Evolutionary conservation across 345 rosid genomes (phyloP).

Genomic region (Rhizophora apiculata): DNA sequence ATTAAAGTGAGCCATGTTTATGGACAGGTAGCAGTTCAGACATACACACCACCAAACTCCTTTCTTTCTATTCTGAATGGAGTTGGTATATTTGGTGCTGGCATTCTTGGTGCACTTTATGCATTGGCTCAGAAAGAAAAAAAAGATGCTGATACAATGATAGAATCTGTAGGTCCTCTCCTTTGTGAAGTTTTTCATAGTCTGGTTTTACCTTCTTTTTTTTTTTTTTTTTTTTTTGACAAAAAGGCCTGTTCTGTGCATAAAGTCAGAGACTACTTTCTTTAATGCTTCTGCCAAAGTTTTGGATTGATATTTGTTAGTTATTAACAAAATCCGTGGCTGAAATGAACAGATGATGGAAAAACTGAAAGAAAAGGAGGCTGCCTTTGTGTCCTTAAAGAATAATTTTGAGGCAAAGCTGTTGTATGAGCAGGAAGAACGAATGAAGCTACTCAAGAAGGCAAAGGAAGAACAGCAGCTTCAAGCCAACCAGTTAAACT

Average conservation of each 20-base stretch:
- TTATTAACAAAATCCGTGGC: constrained; percentile 16
- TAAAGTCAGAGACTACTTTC: not conserved
- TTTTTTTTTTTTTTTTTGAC: not conserved
- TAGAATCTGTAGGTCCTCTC: constrained; percentile 62
- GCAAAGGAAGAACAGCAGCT: constrained; percentile 59
- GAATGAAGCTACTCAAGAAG: constrained; percentile 39
- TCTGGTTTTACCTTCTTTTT: not conserved
- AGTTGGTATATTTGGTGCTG: constrained; percentile 68
- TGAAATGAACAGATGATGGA: constrained; percentile 53
- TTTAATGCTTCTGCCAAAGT: not conserved
- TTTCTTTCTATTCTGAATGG: constrained; percentile 66
- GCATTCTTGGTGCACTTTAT: constrained; percentile 82
- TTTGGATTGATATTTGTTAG: not conserved
- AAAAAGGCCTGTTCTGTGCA: not conserved
- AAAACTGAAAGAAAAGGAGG: constrained; percentile 66
- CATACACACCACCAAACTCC: constrained; percentile 48
- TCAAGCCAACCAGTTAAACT: constrained; percentile 50
- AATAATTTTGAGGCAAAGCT: constrained; percentile 57
- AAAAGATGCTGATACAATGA: constrained; percentile 41
- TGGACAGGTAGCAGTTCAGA: constrained; percentile 42
- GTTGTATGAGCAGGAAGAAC: constrained; percentile 59
- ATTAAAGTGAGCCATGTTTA: constrained; percentile 12
- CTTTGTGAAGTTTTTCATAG: not conserved
- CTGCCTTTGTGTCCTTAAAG: constrained; percentile 45
- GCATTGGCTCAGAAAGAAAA: constrained; percentile 67